phyloP scores from a whole-genome alignment of 1,284 basidiomycete species.

The Sporisorium graminicola region DNA sequence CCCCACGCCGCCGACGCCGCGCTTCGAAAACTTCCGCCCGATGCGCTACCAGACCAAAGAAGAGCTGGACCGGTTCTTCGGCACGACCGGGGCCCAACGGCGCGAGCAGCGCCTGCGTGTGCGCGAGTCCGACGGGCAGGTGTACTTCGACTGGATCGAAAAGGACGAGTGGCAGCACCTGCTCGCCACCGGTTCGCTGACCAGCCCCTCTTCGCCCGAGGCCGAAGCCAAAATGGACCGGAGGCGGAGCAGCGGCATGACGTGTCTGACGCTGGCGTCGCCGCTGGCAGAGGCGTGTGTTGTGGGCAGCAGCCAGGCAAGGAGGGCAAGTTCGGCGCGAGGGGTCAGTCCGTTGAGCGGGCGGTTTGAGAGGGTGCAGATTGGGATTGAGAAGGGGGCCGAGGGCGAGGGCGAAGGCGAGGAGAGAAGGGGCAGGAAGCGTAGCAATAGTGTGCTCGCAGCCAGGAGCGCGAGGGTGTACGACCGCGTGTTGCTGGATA shows the following conservation, averaged over 20 bases:
- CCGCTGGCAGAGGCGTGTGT: background rate
- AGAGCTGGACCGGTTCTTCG: constrained; percentile 54
- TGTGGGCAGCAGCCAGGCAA: no score
- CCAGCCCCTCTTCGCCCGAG: constrained; percentile 1
- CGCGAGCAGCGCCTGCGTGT: constrained; percentile 43
- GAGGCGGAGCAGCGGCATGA: constrained; percentile 26
- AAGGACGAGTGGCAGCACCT: constrained; percentile 39
- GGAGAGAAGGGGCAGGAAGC: constrained; percentile 28
- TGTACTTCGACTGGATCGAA: constrained; percentile 49
- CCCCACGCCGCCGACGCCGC: background rate
- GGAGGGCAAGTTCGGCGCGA: constrained; percentile 10
- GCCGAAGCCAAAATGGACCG: background rate
- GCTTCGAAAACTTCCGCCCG: constrained; percentile 47
- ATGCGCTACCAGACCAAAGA: constrained; percentile 49
- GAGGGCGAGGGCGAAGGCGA: no score
- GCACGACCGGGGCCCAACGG: constrained; percentile 38
- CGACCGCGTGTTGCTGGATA: background rate
- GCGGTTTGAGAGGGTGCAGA: constrained; percentile 6
- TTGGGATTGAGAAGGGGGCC: no score
- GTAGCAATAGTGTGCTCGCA: constrained; percentile 17
- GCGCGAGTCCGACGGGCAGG: constrained; percentile 43
- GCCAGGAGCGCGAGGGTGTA: constrained; percentile 6
- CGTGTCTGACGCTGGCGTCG: constrained; percentile 21
- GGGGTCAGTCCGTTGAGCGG: constrained; percentile 7
- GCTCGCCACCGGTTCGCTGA: constrained; percentile 14